Percentiles rank a stretch among this genome's conserved stretches.
phyloP scores from a whole-genome alignment of 345 rosid species.

The Kernera saxatilis region DNA sequence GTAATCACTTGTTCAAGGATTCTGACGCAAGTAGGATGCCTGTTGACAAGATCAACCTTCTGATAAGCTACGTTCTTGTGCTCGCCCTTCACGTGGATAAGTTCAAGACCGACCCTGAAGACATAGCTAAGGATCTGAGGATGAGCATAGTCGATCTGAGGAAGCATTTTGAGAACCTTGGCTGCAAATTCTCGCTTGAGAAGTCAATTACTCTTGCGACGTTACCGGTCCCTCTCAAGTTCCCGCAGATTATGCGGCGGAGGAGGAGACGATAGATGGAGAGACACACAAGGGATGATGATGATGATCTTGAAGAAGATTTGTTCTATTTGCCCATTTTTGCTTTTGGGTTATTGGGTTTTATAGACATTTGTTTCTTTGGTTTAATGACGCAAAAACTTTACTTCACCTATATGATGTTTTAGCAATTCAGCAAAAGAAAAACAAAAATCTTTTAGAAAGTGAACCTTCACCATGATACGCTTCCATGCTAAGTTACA shows the following conservation, averaged over 20 bases:
- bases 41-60: constrained; percentile 50
- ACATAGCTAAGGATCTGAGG: constrained; percentile 74
- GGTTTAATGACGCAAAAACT: no score
- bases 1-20: constrained; percentile 41
- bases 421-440: no score
- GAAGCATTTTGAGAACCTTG: constrained; percentile 54
- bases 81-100: constrained; percentile 68
- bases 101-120: constrained; percentile 54
- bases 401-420: neutral
- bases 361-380: neutral
- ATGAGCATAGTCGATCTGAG: constrained; percentile 40
- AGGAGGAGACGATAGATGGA: constrained; percentile 33
- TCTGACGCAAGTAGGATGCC: constrained; percentile 40
- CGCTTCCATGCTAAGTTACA: no score
- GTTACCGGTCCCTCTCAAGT: constrained; percentile 65
- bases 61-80: constrained; percentile 71
- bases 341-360: neutral
- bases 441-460: no score
- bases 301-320: neutral
- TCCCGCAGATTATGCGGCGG: constrained; percentile 38
- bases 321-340: neutral
- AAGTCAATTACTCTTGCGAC: constrained; percentile 27
- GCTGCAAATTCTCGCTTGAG: constrained; percentile 55
- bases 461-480: no score
- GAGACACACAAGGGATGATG: neutral